A percentile compares a stretch with the other conserved stretches of the same genome.
Evolutionary conservation across 2,329 filamentous ascomycete genomes (phyloP).

Genomic region (Ophiostoma pallidulum): DNA sequence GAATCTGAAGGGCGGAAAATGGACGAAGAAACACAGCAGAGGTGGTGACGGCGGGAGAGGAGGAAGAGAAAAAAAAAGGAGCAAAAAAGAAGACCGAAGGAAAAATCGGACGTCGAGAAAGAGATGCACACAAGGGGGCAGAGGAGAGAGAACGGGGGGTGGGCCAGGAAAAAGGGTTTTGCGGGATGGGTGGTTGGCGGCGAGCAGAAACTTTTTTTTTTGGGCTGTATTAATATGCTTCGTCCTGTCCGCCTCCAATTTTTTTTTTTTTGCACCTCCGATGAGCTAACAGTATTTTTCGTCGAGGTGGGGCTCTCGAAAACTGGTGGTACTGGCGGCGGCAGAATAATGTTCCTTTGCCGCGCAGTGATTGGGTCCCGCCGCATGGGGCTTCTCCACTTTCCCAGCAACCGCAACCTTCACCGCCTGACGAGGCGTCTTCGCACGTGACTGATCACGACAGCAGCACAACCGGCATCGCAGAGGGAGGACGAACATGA

Average conservation of each 20-base stretch:
- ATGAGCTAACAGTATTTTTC: constrained; percentile 10
- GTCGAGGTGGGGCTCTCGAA: constrained; percentile 14
- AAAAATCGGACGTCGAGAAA: background rate
- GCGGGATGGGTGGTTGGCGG: constrained; percentile 9
- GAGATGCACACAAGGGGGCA: background rate
- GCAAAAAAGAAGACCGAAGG: constrained; percentile 2
- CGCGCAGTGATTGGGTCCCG: background rate
- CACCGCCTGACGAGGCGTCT: too few relatives aligned
- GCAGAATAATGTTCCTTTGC: constrained; percentile 14
- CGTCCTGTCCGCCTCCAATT: constrained; percentile 1
- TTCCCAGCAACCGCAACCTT: background rate
- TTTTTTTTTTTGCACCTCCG: constrained; percentile 8
- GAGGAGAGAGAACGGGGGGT: background rate
- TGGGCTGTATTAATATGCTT: background rate
- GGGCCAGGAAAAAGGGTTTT: constrained; percentile 7
- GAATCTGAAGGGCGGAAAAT: background rate
- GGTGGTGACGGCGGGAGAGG: background rate
- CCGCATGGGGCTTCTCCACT: background rate
- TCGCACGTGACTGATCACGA: too few relatives aligned
- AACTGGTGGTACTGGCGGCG: constrained; percentile 8
- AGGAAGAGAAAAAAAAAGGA: background rate
- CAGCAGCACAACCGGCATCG: too few relatives aligned
- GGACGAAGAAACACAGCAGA: background rate
- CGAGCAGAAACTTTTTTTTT: constrained; percentile 11
- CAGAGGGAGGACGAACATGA: too few relatives aligned